Conservation (phyloP, 1,284 basidiomycete genomes). For the Ustilago vetiveriae region DNA sequence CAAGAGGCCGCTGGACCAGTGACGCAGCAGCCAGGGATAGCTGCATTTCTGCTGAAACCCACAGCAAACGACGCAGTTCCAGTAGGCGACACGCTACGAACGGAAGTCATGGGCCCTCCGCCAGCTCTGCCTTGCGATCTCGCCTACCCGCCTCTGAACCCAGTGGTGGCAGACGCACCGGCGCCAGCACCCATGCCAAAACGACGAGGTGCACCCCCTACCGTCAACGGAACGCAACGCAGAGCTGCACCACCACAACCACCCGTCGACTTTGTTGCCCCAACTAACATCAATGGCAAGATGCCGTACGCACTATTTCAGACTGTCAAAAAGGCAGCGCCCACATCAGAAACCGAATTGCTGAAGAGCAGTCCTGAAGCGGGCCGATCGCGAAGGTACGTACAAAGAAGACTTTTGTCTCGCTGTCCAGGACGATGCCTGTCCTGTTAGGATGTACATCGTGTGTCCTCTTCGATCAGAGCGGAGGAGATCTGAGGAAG, state of each 20-base stretch:
- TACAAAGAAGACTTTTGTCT: background rate
- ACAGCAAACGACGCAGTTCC: background rate
- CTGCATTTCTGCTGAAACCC: conserved; percentile 6
- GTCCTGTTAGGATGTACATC: too few relatives aligned
- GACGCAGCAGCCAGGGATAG: conserved; percentile 1
- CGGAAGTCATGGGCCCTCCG: conserved; percentile 53
- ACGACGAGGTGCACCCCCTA: conserved; percentile 4
- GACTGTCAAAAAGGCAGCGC: conserved; percentile 16
- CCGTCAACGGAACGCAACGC: conserved; percentile 16
- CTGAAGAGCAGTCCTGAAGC: background rate
- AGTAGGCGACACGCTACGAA: conserved; percentile 24
- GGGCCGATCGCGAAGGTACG: conserved; percentile 24
- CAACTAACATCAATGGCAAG: conserved; percentile 40
- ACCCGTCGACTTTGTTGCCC: conserved; percentile 28
- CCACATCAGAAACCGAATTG: background rate
- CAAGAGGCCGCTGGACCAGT: background rate
- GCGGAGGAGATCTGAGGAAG: too few relatives aligned
- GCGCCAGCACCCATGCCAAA: conserved; percentile 15
- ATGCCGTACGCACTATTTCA: conserved; percentile 46
- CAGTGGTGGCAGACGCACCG: conserved; percentile 15
- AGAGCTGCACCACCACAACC: conserved; percentile 8
- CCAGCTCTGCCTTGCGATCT: conserved; percentile 32
- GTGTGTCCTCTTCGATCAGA: too few relatives aligned
- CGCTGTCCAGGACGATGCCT: background rate
- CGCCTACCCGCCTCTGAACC: conserved; percentile 43